Percentiles rank a stretch among this genome's conserved stretches.
phyloP scores from a whole-genome alignment of 225 moss, liverwort and hornwort species.

The Bryoerythrophyllum caledonicum region DNA sequence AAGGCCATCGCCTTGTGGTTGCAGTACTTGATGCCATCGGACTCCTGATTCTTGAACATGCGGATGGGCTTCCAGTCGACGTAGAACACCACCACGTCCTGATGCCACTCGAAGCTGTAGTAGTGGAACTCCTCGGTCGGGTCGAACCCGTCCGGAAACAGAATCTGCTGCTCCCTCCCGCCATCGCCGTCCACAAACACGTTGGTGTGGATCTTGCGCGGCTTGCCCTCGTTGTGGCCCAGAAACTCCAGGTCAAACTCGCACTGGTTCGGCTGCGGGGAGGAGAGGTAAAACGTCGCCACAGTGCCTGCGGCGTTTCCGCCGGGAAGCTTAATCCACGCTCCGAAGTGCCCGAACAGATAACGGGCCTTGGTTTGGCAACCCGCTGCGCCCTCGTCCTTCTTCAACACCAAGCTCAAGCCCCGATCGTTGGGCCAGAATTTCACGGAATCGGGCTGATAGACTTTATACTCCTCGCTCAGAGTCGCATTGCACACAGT shows the following conservation, averaged over 20 bases:
- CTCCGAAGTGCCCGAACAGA: constrained; percentile 30
- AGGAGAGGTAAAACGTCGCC: constrained; percentile 48
- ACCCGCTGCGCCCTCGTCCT: not conserved
- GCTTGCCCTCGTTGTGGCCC: constrained; percentile 9
- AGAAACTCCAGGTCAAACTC: constrained; percentile 59
- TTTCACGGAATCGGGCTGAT: not conserved
- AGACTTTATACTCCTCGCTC: accelerated
- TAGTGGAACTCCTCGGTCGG: constrained; percentile 32
- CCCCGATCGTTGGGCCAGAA: accelerated
- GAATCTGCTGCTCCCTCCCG: constrained; percentile 50
- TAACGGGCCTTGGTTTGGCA: not conserved
- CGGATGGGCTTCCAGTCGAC: constrained; percentile 66
- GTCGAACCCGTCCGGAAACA: constrained; percentile 26
- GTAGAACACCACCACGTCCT: constrained; percentile 43
- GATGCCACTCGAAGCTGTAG: constrained; percentile 48
- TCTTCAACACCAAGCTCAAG: not conserved
- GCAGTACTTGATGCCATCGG: constrained; percentile 36
- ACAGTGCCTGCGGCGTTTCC: constrained; percentile 44
- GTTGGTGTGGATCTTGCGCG: constrained; percentile 41
- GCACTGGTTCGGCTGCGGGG: constrained; percentile 28
- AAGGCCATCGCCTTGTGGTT: constrained; percentile 56
- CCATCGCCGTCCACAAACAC: constrained; percentile 40
- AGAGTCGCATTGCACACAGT: not conserved
- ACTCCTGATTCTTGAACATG: constrained; percentile 51
- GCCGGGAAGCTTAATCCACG: constrained; percentile 32